Evolutionary conservation across 2,329 filamentous ascomycete genomes (phyloP), one percentile per base, ranked within the genome.

Genomic region (Penicillium sp.): DNA sequence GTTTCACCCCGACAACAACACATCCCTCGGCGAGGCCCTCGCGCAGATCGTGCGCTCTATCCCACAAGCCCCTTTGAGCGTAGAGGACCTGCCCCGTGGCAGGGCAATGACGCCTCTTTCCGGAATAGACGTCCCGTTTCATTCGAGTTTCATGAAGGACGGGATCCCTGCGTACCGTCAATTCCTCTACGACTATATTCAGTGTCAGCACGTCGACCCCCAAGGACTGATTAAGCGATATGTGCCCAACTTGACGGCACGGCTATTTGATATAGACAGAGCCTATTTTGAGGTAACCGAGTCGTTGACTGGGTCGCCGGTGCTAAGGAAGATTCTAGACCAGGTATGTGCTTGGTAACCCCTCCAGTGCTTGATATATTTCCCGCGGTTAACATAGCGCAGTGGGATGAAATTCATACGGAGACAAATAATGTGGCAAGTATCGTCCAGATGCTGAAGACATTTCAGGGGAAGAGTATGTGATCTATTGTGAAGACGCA

Each of bases 91-190:
- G 39, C 82, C 95, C 76, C 87, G 90, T 58, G 91, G 91, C n/a
- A 93, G 91, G 64, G 91, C 91, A 26, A 95, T 90, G 9, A 96
- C 25, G 24, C 38, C 38, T 40, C 38, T 40, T 27, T 6, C 38
- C 4, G 38, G 38, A 27, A 28, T 40, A 7, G 25, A 40, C 25
- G 38, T 40, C 9, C 38, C 38, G 24, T 40, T 40, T n/a, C 38
- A 40, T n/a, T 40, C 38, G 58, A 97, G 90, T 9, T 96, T 96
- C 78, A 75, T 97, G 72, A 87, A 90, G 45, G 94, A 88, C 33
- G 91, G 91, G 60, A 91, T 97, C 70, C 96, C 96, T 78, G 90
- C 90, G 39, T 97, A 97, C 87, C 82, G 91, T 60, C 90, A 85
- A 44, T 97, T 96, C 81, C 73, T 97, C 66, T 90, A 86, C 40